A percentile compares a stretch with the other conserved stretches of the same genome.
phyloP scores from a whole-genome alignment of 2,329 filamentous ascomycete species.

The Penicillium occitanis region DNA sequence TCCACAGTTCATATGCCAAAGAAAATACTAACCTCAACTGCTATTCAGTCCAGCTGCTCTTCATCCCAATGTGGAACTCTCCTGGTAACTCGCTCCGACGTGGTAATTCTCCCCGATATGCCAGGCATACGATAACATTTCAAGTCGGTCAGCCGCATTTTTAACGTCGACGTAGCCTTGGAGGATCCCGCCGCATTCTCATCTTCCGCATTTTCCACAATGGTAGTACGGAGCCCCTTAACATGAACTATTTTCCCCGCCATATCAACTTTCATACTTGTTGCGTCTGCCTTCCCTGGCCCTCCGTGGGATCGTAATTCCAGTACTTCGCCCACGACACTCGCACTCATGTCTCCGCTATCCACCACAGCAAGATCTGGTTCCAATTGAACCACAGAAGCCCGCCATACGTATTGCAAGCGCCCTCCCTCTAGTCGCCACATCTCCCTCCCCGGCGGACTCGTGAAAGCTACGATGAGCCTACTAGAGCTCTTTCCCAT shows the following conservation, averaged over 20 bases:
- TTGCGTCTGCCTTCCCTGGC: neutral
- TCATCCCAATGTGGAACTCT: too few relatives aligned
- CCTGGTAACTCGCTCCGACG: neutral
- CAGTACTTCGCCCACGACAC: slow-evolving; percentile 4
- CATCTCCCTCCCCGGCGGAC: neutral
- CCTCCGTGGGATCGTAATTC: slow-evolving; percentile 7
- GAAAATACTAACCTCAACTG: too few relatives aligned
- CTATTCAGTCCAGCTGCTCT: too few relatives aligned
- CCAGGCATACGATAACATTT: slow-evolving; percentile 9
- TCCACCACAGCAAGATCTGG: slow-evolving; percentile 2
- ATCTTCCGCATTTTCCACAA: neutral
- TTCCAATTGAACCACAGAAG: slow-evolving; percentile 8
- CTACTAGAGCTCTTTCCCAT: slow-evolving; percentile 7
- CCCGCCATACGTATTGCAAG: neutral
- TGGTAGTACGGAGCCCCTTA: neutral
- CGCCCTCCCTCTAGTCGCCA: neutral
- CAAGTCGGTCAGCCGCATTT: neutral
- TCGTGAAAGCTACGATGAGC: slow-evolving; percentile 5
- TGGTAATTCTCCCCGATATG: neutral
- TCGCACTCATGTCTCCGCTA: slow-evolving; percentile 8
- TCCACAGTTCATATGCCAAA: too few relatives aligned
- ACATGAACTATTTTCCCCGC: neutral
- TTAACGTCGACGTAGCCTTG: neutral
- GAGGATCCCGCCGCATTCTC: neutral
- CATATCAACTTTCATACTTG: slow-evolving; percentile 2